Conservation (phyloP, 179 eudicot genomes). For the Beta macrorhiza region DNA sequence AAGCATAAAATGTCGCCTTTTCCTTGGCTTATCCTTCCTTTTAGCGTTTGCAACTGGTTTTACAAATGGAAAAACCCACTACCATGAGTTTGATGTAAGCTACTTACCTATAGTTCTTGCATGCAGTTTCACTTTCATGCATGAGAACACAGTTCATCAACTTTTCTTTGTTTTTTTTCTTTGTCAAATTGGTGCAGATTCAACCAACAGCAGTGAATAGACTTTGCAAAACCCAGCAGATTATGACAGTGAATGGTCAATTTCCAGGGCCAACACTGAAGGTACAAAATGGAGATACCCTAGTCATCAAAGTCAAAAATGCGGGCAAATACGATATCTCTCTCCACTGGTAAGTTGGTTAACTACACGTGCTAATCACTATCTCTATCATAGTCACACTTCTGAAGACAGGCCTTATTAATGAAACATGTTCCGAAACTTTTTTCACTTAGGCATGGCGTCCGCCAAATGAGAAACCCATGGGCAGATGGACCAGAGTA, state of each 20-base stretch:
- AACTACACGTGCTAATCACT: background rate
- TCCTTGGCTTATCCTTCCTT: slow-evolving; percentile 32
- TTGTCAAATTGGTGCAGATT: slow-evolving; percentile 23
- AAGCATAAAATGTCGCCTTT: slow-evolving; percentile 8
- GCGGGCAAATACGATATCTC: slow-evolving; percentile 45
- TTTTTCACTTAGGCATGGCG: slow-evolving; percentile 39
- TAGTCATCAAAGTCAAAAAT: slow-evolving; percentile 43
- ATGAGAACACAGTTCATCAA: background rate
- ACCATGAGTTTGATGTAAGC: slow-evolving; percentile 41
- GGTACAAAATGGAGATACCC: slow-evolving; percentile 26
- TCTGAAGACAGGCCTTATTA: background rate
- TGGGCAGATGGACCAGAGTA: slow-evolving; percentile 57
- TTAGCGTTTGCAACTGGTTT: slow-evolving; percentile 31
- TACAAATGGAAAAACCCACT: slow-evolving; percentile 28
- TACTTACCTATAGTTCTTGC: background rate
- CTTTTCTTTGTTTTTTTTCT: background rate
- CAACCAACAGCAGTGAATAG: slow-evolving; percentile 35
- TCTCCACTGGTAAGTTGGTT: slow-evolving; percentile 41
- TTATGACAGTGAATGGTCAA: slow-evolving; percentile 38
- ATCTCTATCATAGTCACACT: background rate
- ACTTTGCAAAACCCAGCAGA: slow-evolving; percentile 32
- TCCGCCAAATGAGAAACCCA: slow-evolving; percentile 45
- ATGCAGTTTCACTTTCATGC: slow-evolving; percentile 10
- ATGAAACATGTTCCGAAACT: background rate
- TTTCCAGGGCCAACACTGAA: slow-evolving; percentile 37